Evolutionary conservation across 148 eudicot species (phyloP).

Genomic region (Spergularia marina): DNA sequence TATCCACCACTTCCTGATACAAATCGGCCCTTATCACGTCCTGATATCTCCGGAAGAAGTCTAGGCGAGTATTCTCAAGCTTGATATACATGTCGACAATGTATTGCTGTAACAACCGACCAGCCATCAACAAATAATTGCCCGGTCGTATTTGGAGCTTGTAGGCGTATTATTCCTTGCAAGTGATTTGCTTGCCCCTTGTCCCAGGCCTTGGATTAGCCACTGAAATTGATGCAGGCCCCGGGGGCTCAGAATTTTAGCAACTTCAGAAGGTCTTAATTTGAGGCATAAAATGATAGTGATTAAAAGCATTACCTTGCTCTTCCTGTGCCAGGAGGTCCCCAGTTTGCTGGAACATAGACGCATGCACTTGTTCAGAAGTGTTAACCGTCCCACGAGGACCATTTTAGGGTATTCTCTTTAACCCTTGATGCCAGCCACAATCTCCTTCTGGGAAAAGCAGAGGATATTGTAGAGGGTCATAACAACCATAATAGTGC

Average conservation of each 20-base stretch:
- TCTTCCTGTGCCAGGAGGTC: too few relatives aligned
- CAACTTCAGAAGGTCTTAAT: too few relatives aligned
- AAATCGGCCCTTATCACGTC: neutral
- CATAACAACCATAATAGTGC: conserved; percentile 15
- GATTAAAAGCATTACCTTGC: too few relatives aligned
- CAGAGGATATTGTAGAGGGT: neutral
- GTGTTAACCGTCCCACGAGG: too few relatives aligned
- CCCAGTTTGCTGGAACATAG: neutral
- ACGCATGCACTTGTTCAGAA: too few relatives aligned
- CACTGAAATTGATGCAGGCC: too few relatives aligned
- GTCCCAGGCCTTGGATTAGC: neutral
- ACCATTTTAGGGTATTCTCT: neutral
- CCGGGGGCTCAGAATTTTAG: too few relatives aligned
- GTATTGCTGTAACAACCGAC: neutral
- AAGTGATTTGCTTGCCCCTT: neutral
- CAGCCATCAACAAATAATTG: neutral
- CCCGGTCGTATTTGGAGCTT: neutral
- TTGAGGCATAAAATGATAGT: too few relatives aligned
- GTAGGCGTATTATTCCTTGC: neutral
- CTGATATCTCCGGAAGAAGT: too few relatives aligned
- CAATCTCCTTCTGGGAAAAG: neutral
- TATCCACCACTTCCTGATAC: neutral
- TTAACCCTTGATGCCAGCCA: neutral
- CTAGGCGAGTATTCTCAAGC: too few relatives aligned
- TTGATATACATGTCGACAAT: too few relatives aligned